phyloP scores from a whole-genome alignment of 2,329 filamentous ascomycete species.

The Aspergillus sojae region DNA sequence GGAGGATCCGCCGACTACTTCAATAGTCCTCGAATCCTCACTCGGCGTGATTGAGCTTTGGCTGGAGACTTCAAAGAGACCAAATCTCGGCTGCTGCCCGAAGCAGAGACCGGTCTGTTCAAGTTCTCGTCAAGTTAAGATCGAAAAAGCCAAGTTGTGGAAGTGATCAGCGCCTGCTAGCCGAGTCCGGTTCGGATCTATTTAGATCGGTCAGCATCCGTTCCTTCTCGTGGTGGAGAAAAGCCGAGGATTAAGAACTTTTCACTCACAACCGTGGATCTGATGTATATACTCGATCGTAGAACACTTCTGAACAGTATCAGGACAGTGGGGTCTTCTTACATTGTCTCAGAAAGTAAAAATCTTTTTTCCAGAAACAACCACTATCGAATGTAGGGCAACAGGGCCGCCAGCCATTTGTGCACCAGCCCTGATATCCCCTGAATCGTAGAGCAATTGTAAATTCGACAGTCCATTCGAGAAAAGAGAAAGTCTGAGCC shows the following conservation, averaged over 20 bases:
- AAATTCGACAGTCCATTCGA: neutral
- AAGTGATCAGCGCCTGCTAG: constrained; percentile 1
- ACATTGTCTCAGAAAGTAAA: neutral
- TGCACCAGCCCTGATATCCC: neutral
- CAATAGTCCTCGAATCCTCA: neutral
- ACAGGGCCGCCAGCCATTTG: neutral
- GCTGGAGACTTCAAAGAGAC: neutral
- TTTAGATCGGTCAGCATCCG: constrained; percentile 4
- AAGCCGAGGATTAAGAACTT: neutral
- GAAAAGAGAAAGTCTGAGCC: too few relatives aligned
- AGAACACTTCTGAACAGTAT: neutral
- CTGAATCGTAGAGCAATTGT: neutral
- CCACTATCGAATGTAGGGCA: neutral
- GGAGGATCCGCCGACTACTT: neutral
- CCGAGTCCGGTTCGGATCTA: constrained; percentile 1
- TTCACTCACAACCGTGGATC: neutral
- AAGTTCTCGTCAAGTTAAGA: neutral
- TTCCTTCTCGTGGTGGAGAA: neutral
- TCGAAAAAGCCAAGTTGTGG: neutral
- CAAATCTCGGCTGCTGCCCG: neutral
- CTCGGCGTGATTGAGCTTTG: neutral
- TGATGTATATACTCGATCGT: neutral
- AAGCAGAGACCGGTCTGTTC: neutral
- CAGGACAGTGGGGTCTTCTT: neutral
- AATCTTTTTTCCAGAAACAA: neutral